Evolutionary conservation across 805 yeast genomes (phyloP).

Genomic region (Candida silvicultrix): DNA sequence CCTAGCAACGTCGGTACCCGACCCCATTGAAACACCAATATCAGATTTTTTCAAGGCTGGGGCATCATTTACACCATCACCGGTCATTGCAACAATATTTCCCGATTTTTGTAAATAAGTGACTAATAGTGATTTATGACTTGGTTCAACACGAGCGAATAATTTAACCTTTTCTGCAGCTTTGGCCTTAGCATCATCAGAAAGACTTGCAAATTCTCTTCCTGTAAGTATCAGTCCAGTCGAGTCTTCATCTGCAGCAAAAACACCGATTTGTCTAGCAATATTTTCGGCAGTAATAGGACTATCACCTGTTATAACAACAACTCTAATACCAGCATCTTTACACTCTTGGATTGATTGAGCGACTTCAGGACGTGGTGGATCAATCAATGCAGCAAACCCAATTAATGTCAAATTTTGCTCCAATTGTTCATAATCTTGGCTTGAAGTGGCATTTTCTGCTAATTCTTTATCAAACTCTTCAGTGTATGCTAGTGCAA

Average conservation of each 20-base stretch:
- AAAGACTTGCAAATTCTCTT: slow-evolving; percentile 28
- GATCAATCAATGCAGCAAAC: slow-evolving; percentile 37
- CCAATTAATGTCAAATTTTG: slow-evolving; percentile 30
- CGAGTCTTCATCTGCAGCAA: slow-evolving; percentile 20
- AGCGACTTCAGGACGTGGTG: slow-evolving; percentile 34
- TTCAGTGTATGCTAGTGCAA: slow-evolving; percentile 31
- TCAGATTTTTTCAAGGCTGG: slow-evolving; percentile 59
- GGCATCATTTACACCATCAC: slow-evolving; percentile 62
- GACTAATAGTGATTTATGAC: slow-evolving; percentile 45
- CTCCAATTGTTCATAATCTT: slow-evolving; percentile 30
- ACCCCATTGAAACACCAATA: slow-evolving; percentile 60
- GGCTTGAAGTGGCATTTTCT: slow-evolving; percentile 22
- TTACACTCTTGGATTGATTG: slow-evolving; percentile 29
- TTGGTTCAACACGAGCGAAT: slow-evolving; percentile 53
- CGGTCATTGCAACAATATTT: slow-evolving; percentile 58
- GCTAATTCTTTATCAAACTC: slow-evolving; percentile 26
- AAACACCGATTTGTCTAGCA: slow-evolving; percentile 37
- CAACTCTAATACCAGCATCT: slow-evolving; percentile 36
- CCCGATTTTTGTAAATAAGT: slow-evolving; percentile 38
- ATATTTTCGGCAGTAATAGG: slow-evolving; percentile 47
- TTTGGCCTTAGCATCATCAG: slow-evolving; percentile 30
- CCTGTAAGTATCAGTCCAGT: slow-evolving; percentile 30
- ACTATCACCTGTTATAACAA: slow-evolving; percentile 49
- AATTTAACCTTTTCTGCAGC: slow-evolving; percentile 40
- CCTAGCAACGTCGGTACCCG: slow-evolving; percentile 57